Percentiles rank a stretch among this genome's conserved stretches.
phyloP scores from a whole-genome alignment of 225 moss, liverwort and hornwort species.

The Takakia lepidozioides region DNA sequence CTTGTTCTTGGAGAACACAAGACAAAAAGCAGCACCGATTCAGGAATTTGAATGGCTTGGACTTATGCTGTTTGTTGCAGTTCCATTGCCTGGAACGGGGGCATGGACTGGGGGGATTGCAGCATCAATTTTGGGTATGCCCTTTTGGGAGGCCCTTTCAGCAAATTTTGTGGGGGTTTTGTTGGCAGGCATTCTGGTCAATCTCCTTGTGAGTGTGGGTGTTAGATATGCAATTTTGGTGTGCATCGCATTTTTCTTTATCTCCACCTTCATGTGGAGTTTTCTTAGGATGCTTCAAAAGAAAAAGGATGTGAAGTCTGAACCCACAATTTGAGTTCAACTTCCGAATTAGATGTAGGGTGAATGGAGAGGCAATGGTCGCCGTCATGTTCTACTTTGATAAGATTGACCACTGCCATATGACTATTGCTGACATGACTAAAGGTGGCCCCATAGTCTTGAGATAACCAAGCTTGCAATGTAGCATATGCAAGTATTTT shows the following conservation, averaged over 20 bases:
- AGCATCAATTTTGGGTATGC: constrained; percentile 76
- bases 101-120: constrained; percentile 94
- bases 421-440: too few species aligned
- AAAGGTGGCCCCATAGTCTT: too few species aligned
- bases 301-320: constrained; percentile 27
- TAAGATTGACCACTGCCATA: too few species aligned
- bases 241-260: constrained; percentile 36
- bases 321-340: too few species aligned
- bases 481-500: too few species aligned
- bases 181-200: constrained; percentile 78
- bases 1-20: constrained; percentile 51
- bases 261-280: constrained; percentile 74
- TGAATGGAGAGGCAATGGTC: too few species aligned
- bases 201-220: constrained; percentile 70
- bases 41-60: constrained; percentile 95
- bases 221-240: constrained; percentile 50
- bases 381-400: too few species aligned
- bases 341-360: too few species aligned
- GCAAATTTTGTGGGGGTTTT: constrained; percentile 90
- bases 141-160: constrained; percentile 76
- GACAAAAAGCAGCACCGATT: constrained; percentile 67
- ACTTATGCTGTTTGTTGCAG: constrained; percentile 84
- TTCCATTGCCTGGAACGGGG: constrained; percentile 93
- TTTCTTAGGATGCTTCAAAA: constrained; percentile 42
- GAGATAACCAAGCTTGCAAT: too few species aligned